These are phyloP conservation scores for Cerrena zonata DNA, from an alignment of 1,284 basidiomycete species.

Conservation along the genomic window DNA sequence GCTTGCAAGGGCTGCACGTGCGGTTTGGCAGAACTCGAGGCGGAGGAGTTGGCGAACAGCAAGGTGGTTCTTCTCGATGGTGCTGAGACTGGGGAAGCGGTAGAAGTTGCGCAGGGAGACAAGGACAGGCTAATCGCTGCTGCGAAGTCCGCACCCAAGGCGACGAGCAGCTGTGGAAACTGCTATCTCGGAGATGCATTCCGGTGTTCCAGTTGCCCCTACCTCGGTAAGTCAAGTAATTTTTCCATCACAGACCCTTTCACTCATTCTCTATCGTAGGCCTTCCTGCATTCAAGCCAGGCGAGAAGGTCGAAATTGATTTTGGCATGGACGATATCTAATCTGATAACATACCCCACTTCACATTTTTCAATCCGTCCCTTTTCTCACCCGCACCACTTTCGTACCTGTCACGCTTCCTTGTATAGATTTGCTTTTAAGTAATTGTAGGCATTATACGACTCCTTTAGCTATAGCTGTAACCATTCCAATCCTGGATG, in stretches of 20 bases:
- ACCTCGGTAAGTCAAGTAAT: conserved; percentile 70
- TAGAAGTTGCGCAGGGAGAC: conserved; percentile 62
- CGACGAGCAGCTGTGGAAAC: conserved; percentile 94
- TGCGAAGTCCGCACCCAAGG: conserved; percentile 68
- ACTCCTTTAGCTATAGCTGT: not conserved
- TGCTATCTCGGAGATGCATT: conserved; percentile 99
- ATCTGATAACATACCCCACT: conserved; percentile 21
- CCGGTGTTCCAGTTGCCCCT: conserved; percentile 91
- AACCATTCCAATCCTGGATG: not conserved
- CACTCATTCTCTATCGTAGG: conserved; percentile 40
- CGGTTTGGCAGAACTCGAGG: conserved; percentile 87
- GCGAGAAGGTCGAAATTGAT: conserved; percentile 91
- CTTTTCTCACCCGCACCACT: not conserved
- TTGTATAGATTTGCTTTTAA: no score
- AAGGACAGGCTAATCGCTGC: conserved; percentile 58
- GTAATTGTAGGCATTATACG: not conserved
- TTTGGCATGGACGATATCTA: conserved; percentile 84
- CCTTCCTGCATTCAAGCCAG: conserved; percentile 95
- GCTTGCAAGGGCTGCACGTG: conserved; percentile 95
- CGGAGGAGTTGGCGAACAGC: conserved; percentile 59
- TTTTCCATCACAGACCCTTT: conserved; percentile 4
- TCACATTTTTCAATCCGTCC: not conserved
- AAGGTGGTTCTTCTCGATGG: conserved; percentile 69
- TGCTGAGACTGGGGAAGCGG: conserved; percentile 46
- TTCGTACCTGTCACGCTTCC: no score